Conservation (phyloP, 768 basidiomycete genomes). For the Cantharellus anzutake region DNA sequence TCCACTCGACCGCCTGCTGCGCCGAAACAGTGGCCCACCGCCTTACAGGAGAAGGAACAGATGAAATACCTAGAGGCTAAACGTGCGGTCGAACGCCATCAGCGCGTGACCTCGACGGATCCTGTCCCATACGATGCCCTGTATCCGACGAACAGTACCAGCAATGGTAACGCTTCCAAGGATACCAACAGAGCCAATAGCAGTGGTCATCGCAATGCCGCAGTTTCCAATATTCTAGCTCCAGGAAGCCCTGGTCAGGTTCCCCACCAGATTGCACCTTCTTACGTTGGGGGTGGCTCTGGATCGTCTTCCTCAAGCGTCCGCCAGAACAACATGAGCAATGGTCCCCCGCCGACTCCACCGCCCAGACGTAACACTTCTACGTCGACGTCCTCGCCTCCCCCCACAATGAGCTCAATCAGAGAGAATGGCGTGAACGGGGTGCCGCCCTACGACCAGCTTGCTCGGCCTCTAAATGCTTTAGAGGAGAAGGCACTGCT, state of each 20-base stretch:
- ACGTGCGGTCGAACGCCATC: slow-evolving; percentile 44
- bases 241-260: slow-evolving; percentile 2
- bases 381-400: background rate
- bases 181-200: too few species aligned
- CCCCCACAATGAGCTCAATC: background rate
- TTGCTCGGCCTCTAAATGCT: background rate
- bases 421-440: background rate
- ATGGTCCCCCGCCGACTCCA: background rate
- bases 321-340: background rate
- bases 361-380: background rate
- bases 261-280: background rate
- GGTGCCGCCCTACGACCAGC: background rate
- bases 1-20: slow-evolving; percentile 10
- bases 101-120: slow-evolving; percentile 17
- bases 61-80: slow-evolving; percentile 53
- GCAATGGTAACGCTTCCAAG: too few species aligned
- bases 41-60: slow-evolving; percentile 60
- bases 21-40: slow-evolving; percentile 29
- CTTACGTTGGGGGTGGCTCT: slow-evolving; percentile 1
- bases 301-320: slow-evolving; percentile 1
- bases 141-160: slow-evolving; percentile 21
- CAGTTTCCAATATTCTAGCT: background rate
- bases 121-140: slow-evolving; percentile 47
- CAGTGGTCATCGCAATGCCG: too few species aligned
- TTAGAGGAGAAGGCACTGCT: slow-evolving; percentile 5